Base-by-base conservation (phyloP, 345 rosid species). In the Crucihimalaya himalaica region DNA sequence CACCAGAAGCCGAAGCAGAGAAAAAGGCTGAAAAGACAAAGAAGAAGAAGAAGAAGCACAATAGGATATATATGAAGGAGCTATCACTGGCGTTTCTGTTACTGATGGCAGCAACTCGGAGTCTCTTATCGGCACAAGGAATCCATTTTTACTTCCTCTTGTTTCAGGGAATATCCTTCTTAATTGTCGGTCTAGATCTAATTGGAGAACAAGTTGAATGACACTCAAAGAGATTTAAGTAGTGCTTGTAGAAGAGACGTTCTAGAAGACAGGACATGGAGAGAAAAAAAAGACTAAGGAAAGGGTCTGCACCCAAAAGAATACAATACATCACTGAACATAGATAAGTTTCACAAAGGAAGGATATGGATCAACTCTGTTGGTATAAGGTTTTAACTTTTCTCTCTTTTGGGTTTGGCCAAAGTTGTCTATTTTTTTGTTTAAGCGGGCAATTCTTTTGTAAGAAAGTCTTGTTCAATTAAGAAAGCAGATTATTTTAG, bases 111-210 rank as follows among this genome's bases (percentile, higher is more conserved):
- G 77, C 98, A 8, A 90, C 97, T 15, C 80, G 97, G 79, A 91
- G 98, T 57, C 88, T 94, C 5, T 72, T 94, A 47, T 89, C 98
- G 0, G 98, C 98, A 5, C 98, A 94, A 80, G 98, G 98, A 40
- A 84, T 94, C 80, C 98, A 94, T 82, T 91, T 94, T 83, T 94
- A 94, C 84, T 94, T 94, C 87, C 87, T 94, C 81, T 83, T 94
- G 74, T 94, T 94, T 81, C 98, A 94, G 78, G 98, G 98, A 25
- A 69, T 94, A 72, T 88, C 98, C 2, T 94, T 94, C 88, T 82
- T 94, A 68, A 84, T 94, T 40, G 98, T 91, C 35, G 98, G 98
- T 70, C 84, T 94, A 65, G 97, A 94, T 81, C 84, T 94, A 66
- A 94, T 94, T 7, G 98, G 98, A 10, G 98, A 94, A 84, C 98